Evolutionary conservation across 2,329 filamentous ascomycete species (phyloP), one percentile per base, ranked within the genome.

Genomic region (Diplodia corticola): DNA sequence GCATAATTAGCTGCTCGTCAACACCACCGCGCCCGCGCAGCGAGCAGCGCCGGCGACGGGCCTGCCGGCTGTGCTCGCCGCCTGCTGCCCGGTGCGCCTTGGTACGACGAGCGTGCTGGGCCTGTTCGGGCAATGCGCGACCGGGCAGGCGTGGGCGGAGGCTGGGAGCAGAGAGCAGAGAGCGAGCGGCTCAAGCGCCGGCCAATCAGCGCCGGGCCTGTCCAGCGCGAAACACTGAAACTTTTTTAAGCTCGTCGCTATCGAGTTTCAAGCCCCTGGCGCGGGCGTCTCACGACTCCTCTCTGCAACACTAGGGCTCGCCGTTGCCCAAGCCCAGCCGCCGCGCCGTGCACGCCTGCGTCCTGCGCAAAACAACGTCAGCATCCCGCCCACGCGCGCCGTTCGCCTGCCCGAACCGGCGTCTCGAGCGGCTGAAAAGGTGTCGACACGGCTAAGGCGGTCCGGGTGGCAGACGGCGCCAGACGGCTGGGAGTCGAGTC

Each of bases 291-390:
- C 60, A 63, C 60, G 30, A 53, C 30, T 51, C 24, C 60, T 37
- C 60, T 63, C 49, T 63, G 60, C 46, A 63, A 61, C 57, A 61
- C 57, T 61, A 61, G 57, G 57, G 57, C 57, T 28, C 44, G 48
- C 49, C 57, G 57, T 24, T 40, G 40, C 40, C 57, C 57, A 33
- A 48, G 37, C 44, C 60, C 46, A 63, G 60, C 60, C 76, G 37
- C 48, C 26, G 60, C 60, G 37, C 60, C 60, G 60, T 63, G 60
- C 60, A 17, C 60, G 26, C 30, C 55, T n/a, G 33, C 22, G 40
- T 37, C 20, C 46, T 51, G 60, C 33, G 48, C 40, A 44, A 44
- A 48, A 44, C 57, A 61, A 49, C 57, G 55, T 60, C 55, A 60
- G 55, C 55, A 30, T 60, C 37, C 55, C 55, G 54, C 35, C 51